Evolutionary conservation across 2,329 filamentous ascomycete genomes (phyloP).

Genomic region (Botryotinia calthae): DNA sequence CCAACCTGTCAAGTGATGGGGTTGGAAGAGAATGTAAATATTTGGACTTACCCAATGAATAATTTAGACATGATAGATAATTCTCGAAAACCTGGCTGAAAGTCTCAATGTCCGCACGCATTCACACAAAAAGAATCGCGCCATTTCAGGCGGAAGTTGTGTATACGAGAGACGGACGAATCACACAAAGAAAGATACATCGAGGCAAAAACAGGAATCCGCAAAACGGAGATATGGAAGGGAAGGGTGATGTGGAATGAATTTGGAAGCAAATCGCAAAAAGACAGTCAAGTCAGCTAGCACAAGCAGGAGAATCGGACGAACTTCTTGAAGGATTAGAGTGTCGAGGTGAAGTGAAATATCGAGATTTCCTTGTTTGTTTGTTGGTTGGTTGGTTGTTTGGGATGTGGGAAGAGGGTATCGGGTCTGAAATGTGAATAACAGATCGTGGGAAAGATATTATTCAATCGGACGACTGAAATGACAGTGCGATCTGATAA

Average conservation of each 20-base stretch:
- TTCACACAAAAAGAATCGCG: constrained; percentile 36
- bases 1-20: constrained; percentile 6
- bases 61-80: constrained; percentile 76
- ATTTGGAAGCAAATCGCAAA: constrained; percentile 26
- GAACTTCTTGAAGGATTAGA: constrained; percentile 38
- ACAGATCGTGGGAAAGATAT: constrained; percentile 10
- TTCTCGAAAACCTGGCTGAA: constrained; percentile 38
- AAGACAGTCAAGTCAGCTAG: constrained; percentile 35
- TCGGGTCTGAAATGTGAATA: not conserved
- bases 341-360: constrained; percentile 11
- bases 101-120: constrained; percentile 43
- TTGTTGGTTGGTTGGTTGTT: constrained; percentile 9
- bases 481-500: constrained; percentile 35
- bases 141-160: constrained; percentile 36
- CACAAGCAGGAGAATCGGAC: constrained; percentile 39
- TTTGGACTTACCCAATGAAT: constrained; percentile 77
- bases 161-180: constrained; percentile 36
- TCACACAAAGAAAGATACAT: constrained; percentile 41
- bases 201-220: constrained; percentile 39
- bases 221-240: constrained; percentile 35
- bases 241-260: constrained; percentile 32
- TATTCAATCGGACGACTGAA: constrained; percentile 35
- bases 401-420: not conserved
- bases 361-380: constrained; percentile 10
- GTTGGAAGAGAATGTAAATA: not conserved